Evolutionary conservation across 2,329 filamentous ascomycete species (phyloP), one percentile per base, ranked within the genome.

Genomic region (Westerdykella aurantiaca): DNA sequence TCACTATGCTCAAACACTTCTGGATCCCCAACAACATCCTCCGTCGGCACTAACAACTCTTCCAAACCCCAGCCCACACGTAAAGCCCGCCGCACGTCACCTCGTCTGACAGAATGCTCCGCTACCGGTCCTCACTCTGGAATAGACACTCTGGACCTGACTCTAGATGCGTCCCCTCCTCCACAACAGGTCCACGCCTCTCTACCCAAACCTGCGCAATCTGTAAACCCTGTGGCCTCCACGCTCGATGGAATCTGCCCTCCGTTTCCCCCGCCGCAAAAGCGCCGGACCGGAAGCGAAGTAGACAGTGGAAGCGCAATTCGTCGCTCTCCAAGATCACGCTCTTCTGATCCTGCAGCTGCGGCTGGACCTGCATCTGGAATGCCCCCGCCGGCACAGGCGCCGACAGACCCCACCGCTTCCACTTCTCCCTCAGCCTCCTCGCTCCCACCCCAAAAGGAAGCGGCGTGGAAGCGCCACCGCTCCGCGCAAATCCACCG

Each of bases 381-480:
- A 3, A 21, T 21, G 18, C 7, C 9, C 21, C 22, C 16, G n/a
- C 31, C 38, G 7, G 31, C 10, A 6, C 38, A 41, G n/a, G 10
- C 14, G 17, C 41, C 21, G 34, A 16, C 45, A 21, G 34, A 48
- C 44, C 31, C 49, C 48, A 25, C 48, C 39, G n/a, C 34, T 46
- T 2, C 39, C 48, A 5, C 35, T 14, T 17, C 39, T n/a, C 21
- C 34, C 41, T 45, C 49, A 5, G 34, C 37, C 13, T 50, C 49
- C 0, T 38, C 33, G 0, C 16, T 7, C 4, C 6, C 23, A 1
- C 21, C 40, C n/a, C 34, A 18, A 25, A 45, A 41, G 56, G 1
- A 57, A 3, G 56, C 62, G 34, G 48, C 57, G 3, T 64, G 61
- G 61, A 66, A 67, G 50, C 31, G 49, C 0, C 53, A 53, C 6